These are phyloP conservation scores for Apiotrichum gracile DNA, from an alignment of 1,284 basidiomycete species.

Conservation along the genomic window DNA sequence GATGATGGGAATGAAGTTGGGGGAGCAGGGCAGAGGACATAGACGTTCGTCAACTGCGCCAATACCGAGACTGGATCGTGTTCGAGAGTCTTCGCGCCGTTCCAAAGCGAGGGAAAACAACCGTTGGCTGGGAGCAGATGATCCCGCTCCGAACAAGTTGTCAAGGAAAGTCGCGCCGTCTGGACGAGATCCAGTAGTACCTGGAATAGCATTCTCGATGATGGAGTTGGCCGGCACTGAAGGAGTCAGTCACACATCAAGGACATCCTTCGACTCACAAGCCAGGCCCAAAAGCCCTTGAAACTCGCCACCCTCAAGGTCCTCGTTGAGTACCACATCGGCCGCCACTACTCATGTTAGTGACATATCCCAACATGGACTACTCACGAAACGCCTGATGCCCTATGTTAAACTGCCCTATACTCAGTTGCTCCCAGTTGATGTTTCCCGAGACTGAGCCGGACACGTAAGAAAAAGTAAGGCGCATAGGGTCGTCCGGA, in stretches of 20 bases:
- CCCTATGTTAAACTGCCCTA: constrained; percentile 40
- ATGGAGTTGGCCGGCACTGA: constrained; percentile 43
- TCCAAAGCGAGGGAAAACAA: constrained; percentile 41
- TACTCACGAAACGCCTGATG: constrained; percentile 44
- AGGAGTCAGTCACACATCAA: background rate
- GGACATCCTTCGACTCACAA: constrained; percentile 18
- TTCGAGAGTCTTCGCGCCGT: constrained; percentile 42
- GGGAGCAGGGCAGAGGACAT: constrained; percentile 39
- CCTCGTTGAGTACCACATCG: constrained; percentile 32
- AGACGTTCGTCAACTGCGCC: constrained; percentile 26
- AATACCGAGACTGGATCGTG: constrained; percentile 37
- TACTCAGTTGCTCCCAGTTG: constrained; percentile 42
- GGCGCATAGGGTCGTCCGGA: constrained; percentile 17
- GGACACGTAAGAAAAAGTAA: constrained; percentile 31
- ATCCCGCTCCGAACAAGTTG: constrained; percentile 45
- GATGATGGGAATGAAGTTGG: constrained; percentile 36
- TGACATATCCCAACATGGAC: background rate
- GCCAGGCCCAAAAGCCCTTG: constrained; percentile 43
- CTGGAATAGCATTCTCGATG: constrained; percentile 37
- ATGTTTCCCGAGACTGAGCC: constrained; percentile 40
- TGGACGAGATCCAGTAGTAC: constrained; percentile 39
- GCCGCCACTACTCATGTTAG: constrained; percentile 30
- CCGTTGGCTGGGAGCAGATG: constrained; percentile 37
- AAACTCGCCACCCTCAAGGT: constrained; percentile 38
- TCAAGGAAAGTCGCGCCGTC: constrained; percentile 48